Evolutionary conservation across 2,329 filamentous ascomycete species (phyloP).

Genomic region (Zasmidium cellare): DNA sequence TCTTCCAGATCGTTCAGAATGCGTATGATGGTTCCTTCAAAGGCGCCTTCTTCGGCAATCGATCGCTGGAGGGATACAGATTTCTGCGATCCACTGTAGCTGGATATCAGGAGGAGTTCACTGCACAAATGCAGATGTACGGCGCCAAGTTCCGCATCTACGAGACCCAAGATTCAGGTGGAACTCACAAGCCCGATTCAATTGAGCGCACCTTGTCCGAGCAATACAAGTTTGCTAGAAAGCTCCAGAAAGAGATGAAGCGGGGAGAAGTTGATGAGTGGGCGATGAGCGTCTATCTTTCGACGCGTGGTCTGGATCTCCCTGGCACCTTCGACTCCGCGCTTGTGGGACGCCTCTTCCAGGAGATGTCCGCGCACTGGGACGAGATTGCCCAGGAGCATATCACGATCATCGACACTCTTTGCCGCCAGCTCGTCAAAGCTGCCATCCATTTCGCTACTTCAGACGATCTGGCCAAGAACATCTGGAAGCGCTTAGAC

Average conservation of each 20-base stretch:
- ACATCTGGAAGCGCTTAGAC: slow-evolving; percentile 42
- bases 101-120: slow-evolving; percentile 51
- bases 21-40: slow-evolving; percentile 56
- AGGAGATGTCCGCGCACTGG: slow-evolving; percentile 60
- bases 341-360: slow-evolving; percentile 61
- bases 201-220: slow-evolving; percentile 18
- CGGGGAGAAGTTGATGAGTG: slow-evolving; percentile 46
- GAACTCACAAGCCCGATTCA: slow-evolving; percentile 16
- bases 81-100: slow-evolving; percentile 58
- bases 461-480: slow-evolving; percentile 32
- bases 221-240: slow-evolving; percentile 14
- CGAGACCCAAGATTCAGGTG: slow-evolving; percentile 10
- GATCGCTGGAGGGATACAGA: slow-evolving; percentile 28
- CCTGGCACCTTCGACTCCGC: slow-evolving; percentile 62
- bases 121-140: slow-evolving; percentile 40
- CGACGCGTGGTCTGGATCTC: slow-evolving; percentile 57
- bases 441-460: slow-evolving; percentile 36
- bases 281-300: slow-evolving; percentile 60
- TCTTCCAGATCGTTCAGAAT: slow-evolving; percentile 47
- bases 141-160: slow-evolving; percentile 46
- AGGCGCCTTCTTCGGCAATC: slow-evolving; percentile 51
- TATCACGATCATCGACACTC: slow-evolving; percentile 37
- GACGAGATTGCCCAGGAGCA: slow-evolving; percentile 39
- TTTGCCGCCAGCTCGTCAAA: slow-evolving; percentile 38
- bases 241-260: slow-evolving; percentile 24